Conservation (phyloP, 164 flowering plant genomes). For the Stephania japonica region DNA sequence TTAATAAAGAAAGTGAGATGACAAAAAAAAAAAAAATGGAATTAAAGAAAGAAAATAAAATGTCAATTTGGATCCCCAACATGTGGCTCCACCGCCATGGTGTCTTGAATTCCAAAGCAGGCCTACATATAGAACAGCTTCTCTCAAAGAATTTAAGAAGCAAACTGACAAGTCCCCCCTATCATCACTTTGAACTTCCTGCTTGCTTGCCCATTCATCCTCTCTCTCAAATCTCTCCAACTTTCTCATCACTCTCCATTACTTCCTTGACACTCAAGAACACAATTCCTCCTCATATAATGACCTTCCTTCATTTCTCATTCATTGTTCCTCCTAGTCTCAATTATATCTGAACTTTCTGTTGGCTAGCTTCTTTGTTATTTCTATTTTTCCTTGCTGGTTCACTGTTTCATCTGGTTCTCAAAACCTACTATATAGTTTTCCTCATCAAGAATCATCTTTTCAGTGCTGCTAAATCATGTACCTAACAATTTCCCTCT, state of each 20-base stretch:
- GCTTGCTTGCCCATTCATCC: constrained; percentile 2
- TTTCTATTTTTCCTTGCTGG: no score
- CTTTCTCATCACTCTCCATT: background rate
- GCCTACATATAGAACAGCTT: background rate
- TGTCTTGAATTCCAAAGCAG: background rate
- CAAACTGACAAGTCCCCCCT: background rate
- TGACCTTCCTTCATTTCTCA: background rate
- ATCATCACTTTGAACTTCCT: background rate
- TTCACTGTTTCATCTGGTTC: no score
- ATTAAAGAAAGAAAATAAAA: background rate
- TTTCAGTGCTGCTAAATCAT: background rate
- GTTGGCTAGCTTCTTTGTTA: no score
- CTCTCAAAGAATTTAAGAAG: background rate
- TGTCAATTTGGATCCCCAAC: constrained; percentile 1
- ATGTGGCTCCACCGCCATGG: background rate
- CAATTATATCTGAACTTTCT: background rate
- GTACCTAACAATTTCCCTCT: background rate
- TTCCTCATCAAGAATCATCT: background rate
- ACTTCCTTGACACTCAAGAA: background rate
- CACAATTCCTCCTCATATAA: background rate
- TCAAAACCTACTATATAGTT: background rate
- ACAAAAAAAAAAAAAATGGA: background rate
- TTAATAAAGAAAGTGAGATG: no score
- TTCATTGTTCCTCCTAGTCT: background rate
- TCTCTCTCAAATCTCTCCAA: background rate